Evolutionary conservation across 768 basidiomycete species (phyloP), one percentile per base, ranked within the genome.

Genomic region (Kwoniella mangroviensis): DNA sequence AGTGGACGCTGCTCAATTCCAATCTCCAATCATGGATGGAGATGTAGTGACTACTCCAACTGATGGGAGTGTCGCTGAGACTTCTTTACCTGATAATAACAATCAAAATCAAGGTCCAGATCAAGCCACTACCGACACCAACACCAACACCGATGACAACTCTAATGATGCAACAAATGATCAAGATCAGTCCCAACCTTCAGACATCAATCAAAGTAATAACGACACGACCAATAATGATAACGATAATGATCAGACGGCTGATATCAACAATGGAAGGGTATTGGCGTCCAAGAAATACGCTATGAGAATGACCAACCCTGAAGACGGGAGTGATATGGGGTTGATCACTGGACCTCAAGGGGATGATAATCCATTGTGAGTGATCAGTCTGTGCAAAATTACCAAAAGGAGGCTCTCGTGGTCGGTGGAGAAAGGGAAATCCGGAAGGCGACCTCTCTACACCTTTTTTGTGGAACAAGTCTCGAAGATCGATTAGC

Each of bases 251-350:
- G 43, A 53, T n/a, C 15, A 24, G 12, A 64, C 42, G 5, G 42
- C 56, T 34, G 45, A 60, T 52, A 17, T n/a, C 10, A 21, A 61
- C 21, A 13, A 53, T 41, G 63, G 63, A 15, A 28, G 49, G 41
- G 21, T 28, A 2, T 56, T 63, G 12, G 68, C 68, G 26, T 15
- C 61, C 3, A 64, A 43, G 41, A 49, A 51, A 45, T 65, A 65
- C 40, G 55, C 56, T 40, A 73, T 73, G 63, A 15, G 65, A 22
- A 64, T 73, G 57, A 57, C 28, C 24, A 73, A 69, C 43, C 72
- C 72, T 12, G 49, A 64, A 13, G 68, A 73, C 49, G 54, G 63
- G 17, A 62, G 54, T 41, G 68, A 73, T 67, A 69, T 69, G 68
- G 72, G 72, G 10, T 24, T 57, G 11, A 42, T 73, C 19, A 60